phyloP scores from a whole-genome alignment of 148 eudicot genomes.

The Drosera capensis region DNA sequence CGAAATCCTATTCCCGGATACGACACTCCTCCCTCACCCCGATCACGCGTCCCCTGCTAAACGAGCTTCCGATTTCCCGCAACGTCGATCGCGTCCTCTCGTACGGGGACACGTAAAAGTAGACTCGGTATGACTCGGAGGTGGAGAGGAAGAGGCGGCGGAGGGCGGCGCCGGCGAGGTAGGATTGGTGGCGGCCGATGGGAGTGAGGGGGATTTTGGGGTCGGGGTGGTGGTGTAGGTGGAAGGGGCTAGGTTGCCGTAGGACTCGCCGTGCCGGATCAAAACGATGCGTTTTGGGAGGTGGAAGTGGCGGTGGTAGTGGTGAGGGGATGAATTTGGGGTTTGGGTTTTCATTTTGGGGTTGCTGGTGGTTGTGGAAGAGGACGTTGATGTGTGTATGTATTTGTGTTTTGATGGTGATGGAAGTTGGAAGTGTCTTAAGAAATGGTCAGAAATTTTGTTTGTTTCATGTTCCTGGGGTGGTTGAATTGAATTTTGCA shows the following conservation, averaged over 20 bases:
- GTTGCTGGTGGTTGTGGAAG: no score
- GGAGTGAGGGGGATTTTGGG: constrained; percentile 48
- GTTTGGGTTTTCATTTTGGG: no score
- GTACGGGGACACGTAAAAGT: constrained; percentile 82
- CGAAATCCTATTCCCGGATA: constrained; percentile 82
- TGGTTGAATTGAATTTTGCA: no score
- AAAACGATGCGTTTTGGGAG: constrained; percentile 74
- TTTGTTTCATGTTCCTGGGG: no score
- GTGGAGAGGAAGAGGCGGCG: constrained; percentile 22
- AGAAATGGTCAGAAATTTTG: no score
- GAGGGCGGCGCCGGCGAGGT: constrained; percentile 32
- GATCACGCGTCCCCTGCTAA: constrained; percentile 32
- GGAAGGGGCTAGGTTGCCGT: constrained; percentile 43
- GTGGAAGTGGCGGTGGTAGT: no score
- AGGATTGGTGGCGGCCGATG: constrained; percentile 39
- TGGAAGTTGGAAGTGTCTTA: no score
- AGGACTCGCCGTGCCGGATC: constrained; percentile 76
- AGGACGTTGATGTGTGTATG: no score
- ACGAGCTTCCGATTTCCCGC: constrained; percentile 57
- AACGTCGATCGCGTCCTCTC: constrained; percentile 57
- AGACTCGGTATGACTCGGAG: constrained; percentile 32
- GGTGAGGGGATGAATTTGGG: no score
- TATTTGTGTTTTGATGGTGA: no score
- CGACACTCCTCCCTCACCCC: constrained; percentile 87
- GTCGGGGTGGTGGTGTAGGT: constrained; percentile 56